These are phyloP conservation scores for Prototheca wickerhamii DNA, from an alignment of 163 green algal species.

Conservation along the genomic window DNA sequence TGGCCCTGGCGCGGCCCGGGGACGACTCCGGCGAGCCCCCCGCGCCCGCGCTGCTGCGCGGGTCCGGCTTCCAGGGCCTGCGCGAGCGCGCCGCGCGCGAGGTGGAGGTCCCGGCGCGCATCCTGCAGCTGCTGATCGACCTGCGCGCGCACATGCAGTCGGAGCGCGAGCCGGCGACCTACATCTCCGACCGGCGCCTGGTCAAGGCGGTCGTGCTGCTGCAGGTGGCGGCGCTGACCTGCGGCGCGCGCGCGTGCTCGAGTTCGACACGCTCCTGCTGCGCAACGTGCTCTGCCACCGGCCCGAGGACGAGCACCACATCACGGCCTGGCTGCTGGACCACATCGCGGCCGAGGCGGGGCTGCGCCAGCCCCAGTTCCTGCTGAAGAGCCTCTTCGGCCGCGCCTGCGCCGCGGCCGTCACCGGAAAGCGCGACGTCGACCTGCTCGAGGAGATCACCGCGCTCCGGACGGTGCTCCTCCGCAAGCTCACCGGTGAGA, in stretches of 20 bases:
- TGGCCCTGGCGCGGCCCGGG: conserved; percentile 1
- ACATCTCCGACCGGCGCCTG: conserved; percentile 86
- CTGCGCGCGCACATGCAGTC: conserved; percentile 63
- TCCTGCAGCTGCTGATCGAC: conserved; percentile 66
- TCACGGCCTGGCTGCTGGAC: conserved; percentile 68
- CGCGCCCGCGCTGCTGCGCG: conserved; percentile 9
- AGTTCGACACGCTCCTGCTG: conserved; percentile 78
- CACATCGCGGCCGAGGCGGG: conserved; percentile 12
- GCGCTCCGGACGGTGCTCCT: conserved; percentile 43
- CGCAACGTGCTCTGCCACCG: conserved; percentile 75
- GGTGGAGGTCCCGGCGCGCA: conserved; percentile 37
- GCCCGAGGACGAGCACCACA: conserved; percentile 57
- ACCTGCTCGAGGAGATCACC: conserved; percentile 35
- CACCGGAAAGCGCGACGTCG: not conserved
- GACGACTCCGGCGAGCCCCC: not conserved
- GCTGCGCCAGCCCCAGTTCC: conserved; percentile 20
- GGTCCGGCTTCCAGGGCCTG: conserved; percentile 18
- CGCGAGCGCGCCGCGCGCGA: conserved; percentile 8
- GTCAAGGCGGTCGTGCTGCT: conserved; percentile 84
- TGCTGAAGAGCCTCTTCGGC: conserved; percentile 31
- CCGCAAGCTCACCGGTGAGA: conserved; percentile 46
- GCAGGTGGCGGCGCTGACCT: conserved; percentile 79
- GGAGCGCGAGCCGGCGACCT: conserved; percentile 86
- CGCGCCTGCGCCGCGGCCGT: conserved; percentile 13
- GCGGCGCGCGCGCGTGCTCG: conserved; percentile 46